phyloP scores from a whole-genome alignment of 78 protist species.

The Creolimax fragrantissima region DNA sequence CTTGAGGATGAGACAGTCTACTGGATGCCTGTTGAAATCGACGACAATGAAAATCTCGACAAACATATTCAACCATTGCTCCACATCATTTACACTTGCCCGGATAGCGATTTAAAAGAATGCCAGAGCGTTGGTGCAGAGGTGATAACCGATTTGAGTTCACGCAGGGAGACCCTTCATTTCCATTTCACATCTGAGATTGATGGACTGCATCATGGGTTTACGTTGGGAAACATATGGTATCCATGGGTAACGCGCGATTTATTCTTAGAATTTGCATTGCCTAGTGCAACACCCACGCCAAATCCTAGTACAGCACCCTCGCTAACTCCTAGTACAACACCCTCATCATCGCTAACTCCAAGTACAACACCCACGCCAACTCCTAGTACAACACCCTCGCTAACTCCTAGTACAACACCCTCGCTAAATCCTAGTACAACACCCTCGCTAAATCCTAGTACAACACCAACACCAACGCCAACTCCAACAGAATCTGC shows the following conservation, averaged over 20 bases:
- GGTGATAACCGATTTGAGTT: not conserved
- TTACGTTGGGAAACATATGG: slow-evolving; percentile 4
- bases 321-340: too few species aligned
- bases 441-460: not conserved
- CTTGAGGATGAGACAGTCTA: not conserved
- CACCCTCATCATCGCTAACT: too few species aligned
- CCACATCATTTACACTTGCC: not conserved
- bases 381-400: too few species aligned
- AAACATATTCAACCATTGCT: not conserved
- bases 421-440: not conserved
- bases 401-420: too few species aligned
- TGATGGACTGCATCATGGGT: not conserved
- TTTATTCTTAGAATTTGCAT: too few species aligned
- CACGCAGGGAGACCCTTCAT: not conserved
- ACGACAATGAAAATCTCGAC: not conserved
- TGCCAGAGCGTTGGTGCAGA: not conserved
- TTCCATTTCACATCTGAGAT: not conserved
- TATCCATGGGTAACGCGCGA: slow-evolving; percentile 5
- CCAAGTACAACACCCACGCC: too few species aligned
- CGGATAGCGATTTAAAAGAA: not conserved
- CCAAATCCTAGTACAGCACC: too few species aligned
- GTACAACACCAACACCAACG: not conserved
- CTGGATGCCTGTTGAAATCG: not conserved
- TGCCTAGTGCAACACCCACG: too few species aligned
- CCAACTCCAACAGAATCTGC: too few species aligned